Percentiles rank a stretch among this genome's conserved stretches.
phyloP scores from a whole-genome alignment of 805 yeast genomes.

The Suhomyces sp. region DNA sequence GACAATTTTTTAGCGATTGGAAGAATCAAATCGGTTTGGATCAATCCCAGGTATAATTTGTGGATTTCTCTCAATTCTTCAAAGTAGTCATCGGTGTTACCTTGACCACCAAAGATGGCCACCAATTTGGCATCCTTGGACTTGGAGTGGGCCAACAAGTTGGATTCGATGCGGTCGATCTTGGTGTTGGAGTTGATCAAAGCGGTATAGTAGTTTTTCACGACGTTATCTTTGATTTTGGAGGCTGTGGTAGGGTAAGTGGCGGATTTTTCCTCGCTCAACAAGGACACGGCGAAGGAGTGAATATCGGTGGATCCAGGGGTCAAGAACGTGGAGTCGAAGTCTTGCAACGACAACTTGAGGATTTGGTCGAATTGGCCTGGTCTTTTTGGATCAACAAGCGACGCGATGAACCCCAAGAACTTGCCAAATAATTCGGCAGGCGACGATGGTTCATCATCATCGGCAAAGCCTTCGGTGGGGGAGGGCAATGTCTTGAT shows the following conservation, averaged over 20 bases:
- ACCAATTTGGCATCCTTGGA: constrained; percentile 61
- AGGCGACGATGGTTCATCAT: constrained; percentile 83
- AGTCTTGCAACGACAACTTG: constrained; percentile 70
- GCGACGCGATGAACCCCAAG: constrained; percentile 65
- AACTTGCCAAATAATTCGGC: constrained; percentile 84
- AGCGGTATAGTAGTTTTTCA: constrained; percentile 69
- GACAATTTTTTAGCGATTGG: constrained; percentile 69
- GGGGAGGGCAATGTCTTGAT: constrained; percentile 70
- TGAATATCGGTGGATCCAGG: constrained; percentile 73
- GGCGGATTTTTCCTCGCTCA: constrained; percentile 46
- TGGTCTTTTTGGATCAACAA: constrained; percentile 43
- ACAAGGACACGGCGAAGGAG: constrained; percentile 73
- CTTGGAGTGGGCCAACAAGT: constrained; percentile 64
- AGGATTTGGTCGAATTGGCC: constrained; percentile 63
- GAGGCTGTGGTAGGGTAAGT: constrained; percentile 60
- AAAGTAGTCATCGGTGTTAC: constrained; percentile 95
- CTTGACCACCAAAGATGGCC: constrained; percentile 98
- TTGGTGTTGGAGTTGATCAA: constrained; percentile 27
- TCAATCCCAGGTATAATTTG: constrained; percentile 70
- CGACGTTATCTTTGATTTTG: constrained; percentile 66
- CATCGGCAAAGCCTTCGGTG: constrained; percentile 82
- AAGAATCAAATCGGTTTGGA: constrained; percentile 62
- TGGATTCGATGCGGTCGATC: constrained; percentile 26
- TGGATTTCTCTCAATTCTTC: constrained; percentile 90
- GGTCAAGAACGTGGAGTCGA: constrained; percentile 74